phyloP scores from a whole-genome alignment of 352 stramenopile species.

The Bremia lactucae region DNA sequence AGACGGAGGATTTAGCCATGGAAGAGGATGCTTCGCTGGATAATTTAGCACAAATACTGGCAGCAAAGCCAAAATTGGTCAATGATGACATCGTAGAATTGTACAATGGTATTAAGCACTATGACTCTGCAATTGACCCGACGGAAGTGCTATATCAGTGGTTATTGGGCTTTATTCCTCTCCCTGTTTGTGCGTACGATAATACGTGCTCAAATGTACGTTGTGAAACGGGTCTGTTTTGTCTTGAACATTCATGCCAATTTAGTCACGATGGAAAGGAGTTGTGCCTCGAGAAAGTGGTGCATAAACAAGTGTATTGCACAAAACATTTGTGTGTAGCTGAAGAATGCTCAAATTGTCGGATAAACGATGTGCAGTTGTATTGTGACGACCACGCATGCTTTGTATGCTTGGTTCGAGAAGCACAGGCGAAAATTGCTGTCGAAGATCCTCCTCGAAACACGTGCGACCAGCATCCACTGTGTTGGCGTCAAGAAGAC shows the following conservation, averaged over 20 bases:
- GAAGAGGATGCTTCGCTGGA: constrained; percentile 3
- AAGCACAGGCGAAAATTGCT: constrained; percentile 13
- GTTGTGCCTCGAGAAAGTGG: constrained; percentile 21
- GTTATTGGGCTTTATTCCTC: constrained; percentile 40
- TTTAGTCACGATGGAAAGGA: constrained; percentile 10
- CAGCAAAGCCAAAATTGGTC: constrained; percentile 9
- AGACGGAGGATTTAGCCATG: too few relatives aligned
- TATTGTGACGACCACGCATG: constrained; percentile 49
- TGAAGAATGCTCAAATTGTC: constrained; percentile 26
- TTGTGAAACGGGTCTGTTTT: constrained; percentile 13
- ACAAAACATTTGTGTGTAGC: constrained; percentile 30
- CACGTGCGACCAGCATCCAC: constrained; percentile 30
- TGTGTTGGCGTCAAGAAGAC: constrained; percentile 35
- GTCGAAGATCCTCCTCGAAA: constrained; percentile 39
- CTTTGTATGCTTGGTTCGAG: constrained; percentile 35
- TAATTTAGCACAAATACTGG: not conserved
- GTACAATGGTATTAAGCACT: constrained; percentile 46
- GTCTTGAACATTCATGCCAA: constrained; percentile 27
- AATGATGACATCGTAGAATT: constrained; percentile 25
- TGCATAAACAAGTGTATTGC: constrained; percentile 29
- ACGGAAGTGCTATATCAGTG: constrained; percentile 50
- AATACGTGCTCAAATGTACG: constrained; percentile 29
- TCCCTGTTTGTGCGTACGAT: constrained; percentile 25
- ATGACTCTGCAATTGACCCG: constrained; percentile 36
- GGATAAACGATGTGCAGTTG: constrained; percentile 16